phyloP scores from a whole-genome alignment of 257 asterid genomes.

The Verbascum thapsus region DNA sequence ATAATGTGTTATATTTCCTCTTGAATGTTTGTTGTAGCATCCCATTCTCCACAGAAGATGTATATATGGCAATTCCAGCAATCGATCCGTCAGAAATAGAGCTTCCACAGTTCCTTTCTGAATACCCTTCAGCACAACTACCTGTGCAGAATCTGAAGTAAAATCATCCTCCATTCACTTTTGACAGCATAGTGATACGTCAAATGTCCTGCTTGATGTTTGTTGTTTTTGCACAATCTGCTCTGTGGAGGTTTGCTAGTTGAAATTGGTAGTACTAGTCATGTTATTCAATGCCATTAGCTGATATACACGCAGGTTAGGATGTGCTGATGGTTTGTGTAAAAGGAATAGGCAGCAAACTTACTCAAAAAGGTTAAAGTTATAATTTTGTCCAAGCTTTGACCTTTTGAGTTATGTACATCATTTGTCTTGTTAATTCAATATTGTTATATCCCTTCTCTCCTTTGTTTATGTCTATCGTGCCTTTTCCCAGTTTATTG shows the following conservation, averaged over 20 bases:
- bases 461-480: background rate
- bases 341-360: conserved; percentile 41
- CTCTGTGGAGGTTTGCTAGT: conserved; percentile 19
- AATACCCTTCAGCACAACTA: conserved; percentile 68
- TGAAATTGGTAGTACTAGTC: conserved; percentile 24
- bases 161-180: conserved; percentile 20
- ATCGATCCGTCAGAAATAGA: conserved; percentile 76
- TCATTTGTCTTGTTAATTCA: conserved; percentile 39
- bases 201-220: background rate
- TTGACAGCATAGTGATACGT: conserved; percentile 17
- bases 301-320: conserved; percentile 43
- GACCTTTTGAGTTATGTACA: conserved; percentile 52
- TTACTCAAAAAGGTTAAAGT: conserved; percentile 43
- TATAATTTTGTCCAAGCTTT: conserved; percentile 38
- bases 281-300: conserved; percentile 16
- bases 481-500: background rate
- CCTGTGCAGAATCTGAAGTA: conserved; percentile 52
- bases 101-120: conserved; percentile 70
- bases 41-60: conserved; percentile 96
- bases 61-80: conserved; percentile 93
- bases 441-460: conserved; percentile 25
- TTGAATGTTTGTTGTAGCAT: conserved; percentile 54
- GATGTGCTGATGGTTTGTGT: conserved; percentile 37
- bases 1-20: background rate
- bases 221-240: background rate